Percentiles rank a stretch among this genome's conserved stretches.
These are phyloP conservation scores for Metarhizium robertsii DNA, from an alignment of 2,329 filamentous ascomycete genomes.

Conservation along the genomic window DNA sequence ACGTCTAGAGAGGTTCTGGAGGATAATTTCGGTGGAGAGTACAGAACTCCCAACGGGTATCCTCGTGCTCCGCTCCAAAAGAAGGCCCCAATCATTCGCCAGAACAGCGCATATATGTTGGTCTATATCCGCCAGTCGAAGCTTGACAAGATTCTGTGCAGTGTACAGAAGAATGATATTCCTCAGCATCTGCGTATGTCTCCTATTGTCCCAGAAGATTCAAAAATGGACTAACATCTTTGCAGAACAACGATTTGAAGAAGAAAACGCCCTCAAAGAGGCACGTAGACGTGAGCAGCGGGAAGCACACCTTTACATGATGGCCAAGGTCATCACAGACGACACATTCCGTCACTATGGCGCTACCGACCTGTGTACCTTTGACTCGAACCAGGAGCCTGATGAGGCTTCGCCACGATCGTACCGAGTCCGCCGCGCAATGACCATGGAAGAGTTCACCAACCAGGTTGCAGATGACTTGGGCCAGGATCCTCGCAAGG, in stretches of 20 bases:
- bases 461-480: constrained; percentile 62
- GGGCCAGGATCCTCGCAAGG: constrained; percentile 53
- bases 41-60: constrained; percentile 41
- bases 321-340: constrained; percentile 71
- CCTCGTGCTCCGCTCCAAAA: constrained; percentile 40
- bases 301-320: constrained; percentile 89
- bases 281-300: constrained; percentile 79
- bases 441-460: constrained; percentile 67
- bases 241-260: constrained; percentile 62
- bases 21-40: constrained; percentile 94
- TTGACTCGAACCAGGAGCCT: constrained; percentile 53
- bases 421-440: constrained; percentile 67
- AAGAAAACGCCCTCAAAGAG: constrained; percentile 70
- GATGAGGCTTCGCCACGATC: constrained; percentile 61
- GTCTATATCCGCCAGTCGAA: constrained; percentile 89
- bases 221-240: constrained; percentile 8
- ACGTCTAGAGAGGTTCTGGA: constrained; percentile 87
- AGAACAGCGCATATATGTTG: constrained; percentile 94
- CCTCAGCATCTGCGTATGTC: constrained; percentile 67
- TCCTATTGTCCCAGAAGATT: not conserved
- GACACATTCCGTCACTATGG: constrained; percentile 73
- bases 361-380: constrained; percentile 71
- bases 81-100: constrained; percentile 50
- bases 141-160: constrained; percentile 71
- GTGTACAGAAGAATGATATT: constrained; percentile 67